Conservation (phyloP, 805 yeast genomes). For the Ogataea methylovora region DNA sequence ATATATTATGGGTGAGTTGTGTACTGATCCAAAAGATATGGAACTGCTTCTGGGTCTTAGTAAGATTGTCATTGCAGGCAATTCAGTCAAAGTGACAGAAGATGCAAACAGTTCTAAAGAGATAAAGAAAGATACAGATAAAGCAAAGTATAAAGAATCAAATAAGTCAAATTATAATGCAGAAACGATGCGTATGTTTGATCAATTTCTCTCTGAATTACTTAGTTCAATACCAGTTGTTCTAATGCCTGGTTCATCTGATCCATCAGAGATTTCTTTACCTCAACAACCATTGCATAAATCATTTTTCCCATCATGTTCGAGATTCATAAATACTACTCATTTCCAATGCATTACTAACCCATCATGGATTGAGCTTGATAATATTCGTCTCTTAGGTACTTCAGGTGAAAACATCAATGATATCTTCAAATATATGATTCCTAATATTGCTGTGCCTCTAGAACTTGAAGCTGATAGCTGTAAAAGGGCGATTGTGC, state of each 20-base stretch:
- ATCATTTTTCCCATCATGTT: slow-evolving; percentile 51
- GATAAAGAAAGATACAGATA: slow-evolving; percentile 18
- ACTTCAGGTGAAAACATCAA: slow-evolving; percentile 80
- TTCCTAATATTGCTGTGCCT: slow-evolving; percentile 29
- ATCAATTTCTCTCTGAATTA: slow-evolving; percentile 48
- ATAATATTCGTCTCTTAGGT: slow-evolving; percentile 53
- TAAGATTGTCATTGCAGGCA: slow-evolving; percentile 65
- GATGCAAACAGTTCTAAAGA: slow-evolving; percentile 13
- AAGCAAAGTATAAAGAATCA: slow-evolving; percentile 40
- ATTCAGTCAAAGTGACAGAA: slow-evolving; percentile 32
- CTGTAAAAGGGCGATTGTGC: slow-evolving; percentile 29
- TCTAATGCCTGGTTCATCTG: slow-evolving; percentile 77
- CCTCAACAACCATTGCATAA: slow-evolving; percentile 91
- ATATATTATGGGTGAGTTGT: slow-evolving; percentile 61
- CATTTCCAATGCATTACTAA: slow-evolving; percentile 48
- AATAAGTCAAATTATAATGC: slow-evolving; percentile 42
- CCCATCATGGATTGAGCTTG: slow-evolving; percentile 64
- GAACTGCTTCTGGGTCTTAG: slow-evolving; percentile 23
- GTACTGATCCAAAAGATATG: slow-evolving; percentile 15
- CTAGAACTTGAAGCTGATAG: slow-evolving; percentile 12
- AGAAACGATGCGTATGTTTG: slow-evolving; percentile 47
- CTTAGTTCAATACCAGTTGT: slow-evolving; percentile 58
- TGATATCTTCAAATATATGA: slow-evolving; percentile 66
- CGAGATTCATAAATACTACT: slow-evolving; percentile 30
- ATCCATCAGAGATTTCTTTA: slow-evolving; percentile 75